Evolutionary conservation across 495 filamentous ascomycete genomes (phyloP).

Genomic region (Lasiosphaeriaceae sp.): DNA sequence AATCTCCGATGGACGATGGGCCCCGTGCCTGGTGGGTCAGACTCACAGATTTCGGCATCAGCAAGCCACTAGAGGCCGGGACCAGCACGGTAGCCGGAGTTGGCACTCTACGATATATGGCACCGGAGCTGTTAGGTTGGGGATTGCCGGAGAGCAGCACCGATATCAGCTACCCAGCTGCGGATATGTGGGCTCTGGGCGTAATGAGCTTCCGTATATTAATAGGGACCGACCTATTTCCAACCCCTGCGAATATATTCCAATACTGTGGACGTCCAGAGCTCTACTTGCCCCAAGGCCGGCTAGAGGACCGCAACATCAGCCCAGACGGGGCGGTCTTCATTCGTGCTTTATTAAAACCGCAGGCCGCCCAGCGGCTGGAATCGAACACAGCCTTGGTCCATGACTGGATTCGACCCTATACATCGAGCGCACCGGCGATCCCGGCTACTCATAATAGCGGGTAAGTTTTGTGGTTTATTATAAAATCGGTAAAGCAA

Average conservation of each 20-base stretch:
- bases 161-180: neutral
- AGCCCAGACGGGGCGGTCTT: neutral
- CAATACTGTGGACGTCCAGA: neutral
- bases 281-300: neutral
- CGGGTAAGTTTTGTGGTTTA: neutral
- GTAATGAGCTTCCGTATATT: neutral
- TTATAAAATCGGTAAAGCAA: neutral
- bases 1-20: neutral
- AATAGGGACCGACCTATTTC: neutral
- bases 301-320: neutral
- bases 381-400: neutral
- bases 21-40: neutral
- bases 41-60: neutral
- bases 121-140: neutral
- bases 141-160: neutral
- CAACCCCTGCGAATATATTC: neutral
- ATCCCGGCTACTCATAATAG: neutral
- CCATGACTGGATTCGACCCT: neutral
- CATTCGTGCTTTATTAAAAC: neutral
- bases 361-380: neutral
- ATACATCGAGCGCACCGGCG: neutral
- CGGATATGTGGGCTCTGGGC: neutral
- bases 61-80: neutral
- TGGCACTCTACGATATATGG: neutral
- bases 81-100: neutral